Percentiles rank a stretch among this genome's conserved stretches.
These are phyloP conservation scores for Solanum neorickii DNA, from an alignment of 257 asterid species.

Conservation along the genomic window DNA sequence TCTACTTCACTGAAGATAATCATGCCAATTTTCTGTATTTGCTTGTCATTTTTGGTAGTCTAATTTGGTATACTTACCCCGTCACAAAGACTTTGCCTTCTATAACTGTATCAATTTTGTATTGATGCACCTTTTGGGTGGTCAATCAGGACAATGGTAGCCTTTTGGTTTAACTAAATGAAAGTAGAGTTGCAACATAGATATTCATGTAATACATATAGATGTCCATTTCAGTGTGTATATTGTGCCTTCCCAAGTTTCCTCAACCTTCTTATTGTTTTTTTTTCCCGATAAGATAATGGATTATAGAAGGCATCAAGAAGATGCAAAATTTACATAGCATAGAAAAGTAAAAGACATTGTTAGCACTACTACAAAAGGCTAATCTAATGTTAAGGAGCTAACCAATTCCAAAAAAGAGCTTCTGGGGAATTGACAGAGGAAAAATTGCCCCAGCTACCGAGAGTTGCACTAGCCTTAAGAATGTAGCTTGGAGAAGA, in stretches of 20 bases:
- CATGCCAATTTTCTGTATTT: not conserved
- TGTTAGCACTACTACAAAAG: not conserved
- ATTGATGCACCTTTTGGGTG: not conserved
- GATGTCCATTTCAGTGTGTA: not conserved
- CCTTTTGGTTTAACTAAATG: not conserved
- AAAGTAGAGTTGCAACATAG: not conserved
- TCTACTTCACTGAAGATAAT: not conserved
- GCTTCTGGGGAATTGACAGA: not conserved
- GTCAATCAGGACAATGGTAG: not conserved
- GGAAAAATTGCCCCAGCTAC: not conserved
- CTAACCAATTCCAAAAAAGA: not conserved
- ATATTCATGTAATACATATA: not conserved
- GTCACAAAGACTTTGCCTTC: not conserved
- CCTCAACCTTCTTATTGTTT: not conserved
- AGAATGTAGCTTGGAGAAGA: not conserved
- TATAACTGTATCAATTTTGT: not conserved
- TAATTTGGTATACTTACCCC: not conserved
- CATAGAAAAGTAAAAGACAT: not conserved
- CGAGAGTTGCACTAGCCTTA: not conserved
- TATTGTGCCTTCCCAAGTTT: not conserved
- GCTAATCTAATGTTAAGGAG: not conserved
- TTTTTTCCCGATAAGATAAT: not conserved
- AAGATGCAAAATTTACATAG: not conserved
- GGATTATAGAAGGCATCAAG: not conserved
- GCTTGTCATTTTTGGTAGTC: not conserved